Evolutionary conservation across 2,329 filamentous ascomycete genomes (phyloP), one percentile per base, ranked within the genome.

Genomic region (Hypomyces rosellus): DNA sequence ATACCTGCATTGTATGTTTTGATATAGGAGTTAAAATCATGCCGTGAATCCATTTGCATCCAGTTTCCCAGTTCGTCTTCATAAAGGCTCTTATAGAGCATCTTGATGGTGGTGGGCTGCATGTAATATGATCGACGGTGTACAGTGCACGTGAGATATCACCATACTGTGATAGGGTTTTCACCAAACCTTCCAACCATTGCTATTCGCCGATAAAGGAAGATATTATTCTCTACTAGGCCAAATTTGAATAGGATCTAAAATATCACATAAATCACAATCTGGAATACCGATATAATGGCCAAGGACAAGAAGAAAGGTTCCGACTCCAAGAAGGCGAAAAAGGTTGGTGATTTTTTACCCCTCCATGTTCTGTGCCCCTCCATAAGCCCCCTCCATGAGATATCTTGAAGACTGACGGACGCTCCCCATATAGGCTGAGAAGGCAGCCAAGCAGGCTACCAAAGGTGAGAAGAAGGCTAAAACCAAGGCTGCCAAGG

Each of bases 401-500:
- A 47, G 25, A 30, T 30, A 30, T 30, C 53, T 51, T 45, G 45
- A 48, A 54, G 49, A 40, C 59, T 62, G 51, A 63, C 56, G 15
- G 37, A 43, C 36, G 53, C 36, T 44, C 34, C 44, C 52, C 50
- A 40, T 45, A 8, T 49, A 74, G 64, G 79, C 80, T 22, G 81
- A 84, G 61, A 85, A 85, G 68, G 83, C 83, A 59, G 74, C 77
- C 57, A 95, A 95, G 72, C 88, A 93, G 67, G 86, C 87, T 64
- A 93, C 88, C 69, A 96, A 96, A 66, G 85, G 86, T 25, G 89
- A 93, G 62, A 95, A 95, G 68, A 95, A 90, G 69, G 76, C 80
- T 60, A 90, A 91, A 61, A 73, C 67, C 46, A 88, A 86, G 67
- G 74, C 76, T 13, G 81, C 88, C 58, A 84, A 89, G 66, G 67